phyloP scores from a whole-genome alignment of 768 basidiomycete species.

The Lactarius hengduanensis region DNA sequence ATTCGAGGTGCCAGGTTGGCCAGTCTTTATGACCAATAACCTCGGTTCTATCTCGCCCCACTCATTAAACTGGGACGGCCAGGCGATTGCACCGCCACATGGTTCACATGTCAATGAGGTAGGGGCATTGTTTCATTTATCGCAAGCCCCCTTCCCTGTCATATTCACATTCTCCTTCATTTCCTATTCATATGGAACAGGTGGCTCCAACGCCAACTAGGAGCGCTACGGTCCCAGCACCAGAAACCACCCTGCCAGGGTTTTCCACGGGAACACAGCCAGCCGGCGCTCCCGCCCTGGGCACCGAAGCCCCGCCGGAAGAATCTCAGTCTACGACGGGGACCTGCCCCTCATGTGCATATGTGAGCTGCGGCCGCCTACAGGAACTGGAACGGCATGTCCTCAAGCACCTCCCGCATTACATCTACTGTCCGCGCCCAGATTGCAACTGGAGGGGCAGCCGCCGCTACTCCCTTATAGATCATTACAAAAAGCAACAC shows the following conservation, averaged over 20 bases:
- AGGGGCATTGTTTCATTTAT: neutral
- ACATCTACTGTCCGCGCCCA: neutral
- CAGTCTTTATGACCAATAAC: neutral
- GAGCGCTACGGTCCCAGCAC: neutral
- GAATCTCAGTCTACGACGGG: neutral
- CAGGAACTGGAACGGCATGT: constrained; percentile 15
- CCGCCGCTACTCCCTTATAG: neutral
- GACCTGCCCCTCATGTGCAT: neutral
- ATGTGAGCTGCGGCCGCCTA: neutral
- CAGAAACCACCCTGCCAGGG: neutral
- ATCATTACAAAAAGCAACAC: constrained; percentile 1
- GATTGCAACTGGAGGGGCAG: neutral
- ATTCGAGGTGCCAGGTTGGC: neutral
- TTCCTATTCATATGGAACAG: neutral
- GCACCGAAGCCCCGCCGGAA: neutral
- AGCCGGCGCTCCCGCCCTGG: neutral
- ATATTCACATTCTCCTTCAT: neutral
- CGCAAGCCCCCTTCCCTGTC: neutral
- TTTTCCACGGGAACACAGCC: neutral
- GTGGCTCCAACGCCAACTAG: neutral
- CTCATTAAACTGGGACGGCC: neutral
- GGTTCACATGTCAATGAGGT: neutral
- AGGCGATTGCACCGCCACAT: neutral
- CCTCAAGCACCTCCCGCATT: neutral
- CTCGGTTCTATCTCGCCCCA: neutral